Evolutionary conservation across 2,329 filamentous ascomycete species (phyloP), one percentile per base, ranked within the genome.

Genomic region (Venturia asperata): DNA sequence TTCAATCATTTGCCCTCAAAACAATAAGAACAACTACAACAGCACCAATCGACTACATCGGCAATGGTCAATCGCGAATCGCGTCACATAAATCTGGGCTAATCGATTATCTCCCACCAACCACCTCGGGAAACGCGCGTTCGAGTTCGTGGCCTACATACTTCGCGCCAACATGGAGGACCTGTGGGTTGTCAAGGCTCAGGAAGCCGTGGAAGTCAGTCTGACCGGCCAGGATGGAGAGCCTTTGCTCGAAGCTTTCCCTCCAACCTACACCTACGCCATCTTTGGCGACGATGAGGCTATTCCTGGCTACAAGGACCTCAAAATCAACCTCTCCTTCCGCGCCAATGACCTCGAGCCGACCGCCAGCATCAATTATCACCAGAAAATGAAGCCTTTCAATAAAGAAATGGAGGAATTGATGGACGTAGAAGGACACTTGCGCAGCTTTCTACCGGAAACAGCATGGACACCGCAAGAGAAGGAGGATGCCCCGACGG

Each of bases 251-350:
- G 70, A 83, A 88, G 70, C 84, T 37, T 97, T 99, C 76, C 83
- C 90, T 67, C 95, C 94, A 0, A 84, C 85, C 72, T 95, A 92
- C 75, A 97, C 93, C 21, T 96, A 97, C 76, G 81, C 91, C 1
- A 89, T 99, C 68, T 97, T 97, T 17, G 63, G 63, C 70, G 89
- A 97, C n/a, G 88, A 94, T 10, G 92, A 99, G 76, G 84, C 83
- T 39, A 93, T 97, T 68, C 92, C 96, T 71, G 93, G 93, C 45
- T 96, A 97, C 80, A 87, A 91, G 74, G 86, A 86, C 64, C 82
- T 96, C 65, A 85, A 86, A 68, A 87, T 97, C 72, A 84, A 85
- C 68, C 78, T 97, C 65, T 85, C 85, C 68, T 87, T 88, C 70
- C 82, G 82, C 42, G 83, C 84, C 47, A 84, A 88, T 74, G 89